phyloP scores from a whole-genome alignment of 2,329 filamentous ascomycete species.

The Ophiostoma piceae region DNA sequence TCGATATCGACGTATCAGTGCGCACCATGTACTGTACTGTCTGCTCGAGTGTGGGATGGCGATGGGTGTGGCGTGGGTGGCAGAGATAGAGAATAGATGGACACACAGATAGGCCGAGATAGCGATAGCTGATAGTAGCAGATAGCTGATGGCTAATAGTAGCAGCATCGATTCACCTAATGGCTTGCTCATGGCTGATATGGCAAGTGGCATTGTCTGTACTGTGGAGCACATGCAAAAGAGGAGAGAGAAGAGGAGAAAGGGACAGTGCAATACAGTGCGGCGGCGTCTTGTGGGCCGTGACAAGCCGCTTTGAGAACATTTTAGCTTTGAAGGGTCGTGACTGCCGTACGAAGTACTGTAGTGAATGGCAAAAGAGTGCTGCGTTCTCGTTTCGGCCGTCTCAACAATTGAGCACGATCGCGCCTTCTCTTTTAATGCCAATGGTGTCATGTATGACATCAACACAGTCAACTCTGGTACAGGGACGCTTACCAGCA shows the following conservation, averaged over 20 bases:
- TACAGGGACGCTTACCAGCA: not conserved
- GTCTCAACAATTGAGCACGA: not conserved
- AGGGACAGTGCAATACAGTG: not conserved
- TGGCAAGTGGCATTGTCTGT: slow-evolving; percentile 2
- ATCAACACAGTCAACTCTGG: not conserved
- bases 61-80: slow-evolving; percentile 5
- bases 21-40: not conserved
- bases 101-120: slow-evolving; percentile 7
- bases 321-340: not conserved
- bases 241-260: not conserved
- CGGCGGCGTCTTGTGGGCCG: not conserved
- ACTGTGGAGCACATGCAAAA: slow-evolving; percentile 10
- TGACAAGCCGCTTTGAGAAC: slow-evolving; percentile 2
- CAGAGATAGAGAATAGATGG: slow-evolving; percentile 6
- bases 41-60: not conserved
- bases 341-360: not conserved
- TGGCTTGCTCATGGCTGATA: slow-evolving; percentile 1
- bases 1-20: not conserved
- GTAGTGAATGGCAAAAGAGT: not conserved
- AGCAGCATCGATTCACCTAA: slow-evolving; percentile 7
- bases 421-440: not conserved
- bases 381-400: not conserved
- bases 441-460: not conserved
- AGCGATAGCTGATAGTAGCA: not conserved
- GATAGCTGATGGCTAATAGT: not conserved